Base-by-base conservation (phyloP, 2,329 filamentous ascomycete species). In the Penicillium brevicompactum region DNA sequence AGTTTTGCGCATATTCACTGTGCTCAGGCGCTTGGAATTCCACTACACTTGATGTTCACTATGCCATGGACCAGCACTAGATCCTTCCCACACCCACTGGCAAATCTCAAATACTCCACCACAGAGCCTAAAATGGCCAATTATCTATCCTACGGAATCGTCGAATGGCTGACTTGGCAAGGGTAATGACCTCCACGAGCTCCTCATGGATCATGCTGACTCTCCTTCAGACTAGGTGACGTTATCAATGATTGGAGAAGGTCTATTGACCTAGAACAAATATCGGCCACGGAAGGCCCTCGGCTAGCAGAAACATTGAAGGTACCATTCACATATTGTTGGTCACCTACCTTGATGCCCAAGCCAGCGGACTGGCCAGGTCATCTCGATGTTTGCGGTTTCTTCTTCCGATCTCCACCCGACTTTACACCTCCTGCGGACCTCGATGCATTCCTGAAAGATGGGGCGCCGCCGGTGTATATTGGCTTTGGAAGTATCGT, bases 401-500 rank as follows among this genome's bases (percentile, higher is more conserved):
- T 79, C 55, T 76, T 75, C 50, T 78, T 79, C 57, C 63, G 66
- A 46, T 60, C 61, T 54, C 40, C 57, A 4, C 62, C 73, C 16
- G 11, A 60, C 18, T 74, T 77, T 49, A 67, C 62, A 2, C 76
- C 78, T 2, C 65, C 72, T 0, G 40, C 64, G 1, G 76, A 78
- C 9, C 61, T 80, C 3, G 61, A 58, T 2, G 56, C 55, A 0
- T 84, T 83, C 45, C 73, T 84, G 2, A 60, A 56, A 3, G 64
- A 68, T 0, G 81, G 81, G 0, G 73, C 78, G 1, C 72, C 76
- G 2, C 81, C 81, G 0, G 66, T 84, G 0, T 83, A 83, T 46
- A 80, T 84, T 40, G 81, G 81, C 1, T 84, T 83, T 58, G 81
- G 81, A 4, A 80, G 76, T 14, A 83, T 84, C 40, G 80, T 83